Evolutionary conservation across 2,329 filamentous ascomycete species (phyloP), one percentile per base, ranked within the genome.

Genomic region (Hortaea sp.): DNA sequence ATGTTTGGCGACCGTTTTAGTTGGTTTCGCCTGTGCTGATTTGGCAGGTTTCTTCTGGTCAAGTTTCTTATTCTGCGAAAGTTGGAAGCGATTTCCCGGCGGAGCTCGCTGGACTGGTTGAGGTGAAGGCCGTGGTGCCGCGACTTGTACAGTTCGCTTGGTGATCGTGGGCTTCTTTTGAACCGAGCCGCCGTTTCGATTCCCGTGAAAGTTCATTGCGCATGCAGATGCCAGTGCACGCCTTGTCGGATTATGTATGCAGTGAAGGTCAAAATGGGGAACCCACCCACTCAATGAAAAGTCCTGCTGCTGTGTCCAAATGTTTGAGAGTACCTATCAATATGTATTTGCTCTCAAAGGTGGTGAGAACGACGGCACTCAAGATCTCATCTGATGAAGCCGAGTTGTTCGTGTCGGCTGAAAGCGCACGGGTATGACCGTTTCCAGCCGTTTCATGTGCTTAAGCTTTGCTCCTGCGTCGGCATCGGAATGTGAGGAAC

Each of bases 131-230:
- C 37, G 10, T n/a, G 37, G 37, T 13, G 7, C 20, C 10, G 13
- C 37, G 5, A 39, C 55, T 30, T 51, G 47, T 28, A 60, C 54
- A 27, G 50, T 57, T 5, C 51, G 54, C 44, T 54, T 57, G 29
- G 56, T 55, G 39, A 61, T 47, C 29, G 49, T 51, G 28, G 58
- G 52, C 45, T 53, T 51, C 45, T 48, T 58, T 13, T 47, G 42
- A 29, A 43, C 44, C 32, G 42, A 45, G 9, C 49, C 42, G 20
- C 49, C 52, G 7, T 50, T 44, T 45, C 49, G 52, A 46, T 45
- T 53, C 40, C 32, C 31, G 34, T 13, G 39, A 50, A 57, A 57
- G 47, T 59, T 59, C 57, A 59, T 59, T n/a, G n/a, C 32, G 32
- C 7, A n/a, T 35, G 32, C 32, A 35, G 32, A 35, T 35, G 32